Conservation (phyloP, 2,329 filamentous ascomycete species). For the Aspergillus transmontanensis region DNA sequence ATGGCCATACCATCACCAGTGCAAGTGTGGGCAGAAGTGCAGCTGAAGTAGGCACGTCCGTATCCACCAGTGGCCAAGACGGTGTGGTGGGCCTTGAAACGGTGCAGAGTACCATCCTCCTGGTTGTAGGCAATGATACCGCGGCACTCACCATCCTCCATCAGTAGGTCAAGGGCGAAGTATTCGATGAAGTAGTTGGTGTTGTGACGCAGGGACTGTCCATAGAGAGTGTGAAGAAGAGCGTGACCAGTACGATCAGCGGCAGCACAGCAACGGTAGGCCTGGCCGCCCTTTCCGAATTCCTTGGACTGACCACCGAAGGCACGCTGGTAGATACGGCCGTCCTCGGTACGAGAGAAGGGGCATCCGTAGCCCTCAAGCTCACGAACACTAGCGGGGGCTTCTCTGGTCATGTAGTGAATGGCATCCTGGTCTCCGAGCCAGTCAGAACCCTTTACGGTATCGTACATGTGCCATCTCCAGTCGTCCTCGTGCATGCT, state of each 20-base stretch:
- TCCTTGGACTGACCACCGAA: conserved; percentile 97
- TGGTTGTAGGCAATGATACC: conserved; percentile 98
- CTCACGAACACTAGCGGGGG: conserved; percentile 87
- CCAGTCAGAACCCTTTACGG: conserved; percentile 97
- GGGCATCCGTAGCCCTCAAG: conserved; percentile 97
- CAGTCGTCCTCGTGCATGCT: conserved; percentile 99
- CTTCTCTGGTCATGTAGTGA: conserved; percentile 97
- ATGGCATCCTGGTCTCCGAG: conserved; percentile 96
- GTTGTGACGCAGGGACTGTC: conserved; percentile 94
- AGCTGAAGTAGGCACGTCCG: conserved; percentile 96
- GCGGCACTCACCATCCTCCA: conserved; percentile 95
- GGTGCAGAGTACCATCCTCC: conserved; percentile 95
- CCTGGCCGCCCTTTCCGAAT: conserved; percentile 94
- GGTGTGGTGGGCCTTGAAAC: conserved; percentile 95
- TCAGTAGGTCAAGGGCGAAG: conserved; percentile 94
- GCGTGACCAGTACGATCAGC: conserved; percentile 97
- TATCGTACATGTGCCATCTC: conserved; percentile 99
- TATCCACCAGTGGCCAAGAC: conserved; percentile 97
- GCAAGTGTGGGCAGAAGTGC: conserved; percentile 96
- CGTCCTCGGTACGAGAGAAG: conserved; percentile 89
- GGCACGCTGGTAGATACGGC: conserved; percentile 97
- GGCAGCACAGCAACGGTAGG: conserved; percentile 94
- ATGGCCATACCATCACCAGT: conserved; percentile 99
- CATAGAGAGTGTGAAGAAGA: conserved; percentile 96
- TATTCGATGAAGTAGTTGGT: conserved; percentile 99